Evolutionary conservation across 2,329 filamentous ascomycete genomes (phyloP).

Genomic region (Aspergillus tamarii): DNA sequence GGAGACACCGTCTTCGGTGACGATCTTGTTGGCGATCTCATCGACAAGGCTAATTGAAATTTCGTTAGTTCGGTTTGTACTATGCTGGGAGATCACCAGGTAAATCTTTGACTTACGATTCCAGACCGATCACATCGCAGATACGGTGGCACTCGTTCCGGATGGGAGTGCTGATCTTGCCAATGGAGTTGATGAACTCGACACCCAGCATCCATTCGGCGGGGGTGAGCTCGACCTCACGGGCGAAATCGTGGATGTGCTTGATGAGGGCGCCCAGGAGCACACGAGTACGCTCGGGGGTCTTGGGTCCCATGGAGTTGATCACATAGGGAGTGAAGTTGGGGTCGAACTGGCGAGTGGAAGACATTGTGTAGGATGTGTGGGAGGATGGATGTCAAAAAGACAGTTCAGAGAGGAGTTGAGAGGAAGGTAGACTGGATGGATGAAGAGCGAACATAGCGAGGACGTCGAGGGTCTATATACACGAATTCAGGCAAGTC

Average conservation of each 20-base stretch:
- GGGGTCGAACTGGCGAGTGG: constrained; percentile 58
- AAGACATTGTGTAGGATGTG: constrained; percentile 20
- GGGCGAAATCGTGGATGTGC: constrained; percentile 77
- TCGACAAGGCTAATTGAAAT: constrained; percentile 64
- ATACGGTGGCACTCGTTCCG: constrained; percentile 76
- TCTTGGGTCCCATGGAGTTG: constrained; percentile 72
- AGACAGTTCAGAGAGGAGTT: neutral
- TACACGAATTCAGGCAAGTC: constrained; percentile 15
- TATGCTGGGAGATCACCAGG: neutral
- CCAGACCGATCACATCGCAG: constrained; percentile 73
- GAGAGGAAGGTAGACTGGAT: neutral
- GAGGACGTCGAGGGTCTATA: constrained; percentile 22
- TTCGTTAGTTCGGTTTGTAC: constrained; percentile 29
- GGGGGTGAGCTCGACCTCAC: constrained; percentile 74
- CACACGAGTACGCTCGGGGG: constrained; percentile 64
- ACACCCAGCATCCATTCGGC: constrained; percentile 79
- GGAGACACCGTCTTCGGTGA: constrained; percentile 62
- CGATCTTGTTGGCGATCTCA: constrained; percentile 72
- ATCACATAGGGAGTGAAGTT: constrained; percentile 75
- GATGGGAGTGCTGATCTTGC: constrained; percentile 68
- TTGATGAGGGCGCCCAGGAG: constrained; percentile 67
- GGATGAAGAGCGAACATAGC: constrained; percentile 1
- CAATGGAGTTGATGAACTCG: constrained; percentile 73
- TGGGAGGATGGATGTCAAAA: neutral
- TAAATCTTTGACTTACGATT: constrained; percentile 49